Evolutionary conservation across 2,329 filamentous ascomycete genomes (phyloP).

Genomic region (Exophiala sp.): DNA sequence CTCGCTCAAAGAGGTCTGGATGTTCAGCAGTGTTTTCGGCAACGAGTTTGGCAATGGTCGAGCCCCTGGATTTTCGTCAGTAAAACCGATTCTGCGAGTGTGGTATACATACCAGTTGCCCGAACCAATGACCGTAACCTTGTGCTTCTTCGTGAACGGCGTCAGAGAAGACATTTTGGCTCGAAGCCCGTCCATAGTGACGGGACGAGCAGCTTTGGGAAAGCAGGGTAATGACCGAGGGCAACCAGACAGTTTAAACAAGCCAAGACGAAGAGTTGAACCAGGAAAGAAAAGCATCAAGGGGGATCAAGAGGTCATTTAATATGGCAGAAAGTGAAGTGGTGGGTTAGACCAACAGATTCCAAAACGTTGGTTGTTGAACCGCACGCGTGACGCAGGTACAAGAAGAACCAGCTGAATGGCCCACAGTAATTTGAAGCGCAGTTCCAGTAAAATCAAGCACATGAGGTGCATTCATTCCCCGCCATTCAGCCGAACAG

Average conservation of each 20-base stretch:
- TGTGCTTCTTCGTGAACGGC: conserved; percentile 66
- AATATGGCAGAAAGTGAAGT: conserved; percentile 8
- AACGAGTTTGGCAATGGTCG: conserved; percentile 93
- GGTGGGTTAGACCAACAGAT: conserved; percentile 14
- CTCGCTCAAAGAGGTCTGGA: conserved; percentile 72
- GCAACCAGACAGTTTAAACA: conserved; percentile 13
- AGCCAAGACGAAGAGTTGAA: conserved; percentile 11
- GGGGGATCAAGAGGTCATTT: conserved; percentile 1
- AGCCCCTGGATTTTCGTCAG: conserved; percentile 58
- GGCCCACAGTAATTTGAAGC: neutral
- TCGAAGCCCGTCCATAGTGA: conserved; percentile 21
- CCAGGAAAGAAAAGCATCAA: conserved; percentile 20
- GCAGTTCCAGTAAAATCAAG: too few relatives aligned
- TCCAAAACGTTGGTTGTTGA: conserved; percentile 25
- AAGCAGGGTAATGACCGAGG: neutral
- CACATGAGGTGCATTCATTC: too few relatives aligned
- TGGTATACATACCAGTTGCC: conserved; percentile 72
- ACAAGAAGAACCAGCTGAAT: neutral
- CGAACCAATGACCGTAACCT: conserved; percentile 88
- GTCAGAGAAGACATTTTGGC: conserved; percentile 45
- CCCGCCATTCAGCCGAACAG: neutral
- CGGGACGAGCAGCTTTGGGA: conserved; percentile 2
- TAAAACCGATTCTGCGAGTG: neutral
- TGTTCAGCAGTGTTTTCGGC: conserved; percentile 82
- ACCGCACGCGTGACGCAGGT: conserved; percentile 25